These are phyloP conservation scores for Kodamaea arcana DNA, from an alignment of 1,139 yeast species.

Conservation along the genomic window DNA sequence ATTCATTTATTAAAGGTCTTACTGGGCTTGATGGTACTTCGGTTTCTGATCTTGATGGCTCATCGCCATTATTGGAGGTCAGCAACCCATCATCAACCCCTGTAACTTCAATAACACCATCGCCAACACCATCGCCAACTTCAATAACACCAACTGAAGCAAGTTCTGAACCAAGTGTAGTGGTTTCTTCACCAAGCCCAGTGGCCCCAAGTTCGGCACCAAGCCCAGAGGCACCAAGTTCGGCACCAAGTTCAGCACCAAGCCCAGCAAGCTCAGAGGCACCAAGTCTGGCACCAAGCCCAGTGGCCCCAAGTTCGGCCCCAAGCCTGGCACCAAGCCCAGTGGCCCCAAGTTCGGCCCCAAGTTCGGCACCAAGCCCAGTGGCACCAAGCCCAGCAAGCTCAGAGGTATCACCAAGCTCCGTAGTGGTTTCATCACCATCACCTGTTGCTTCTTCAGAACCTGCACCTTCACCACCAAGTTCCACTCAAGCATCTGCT, in stretches of 20 bases:
- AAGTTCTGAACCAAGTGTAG: too few relatives aligned
- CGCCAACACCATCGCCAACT: too few relatives aligned
- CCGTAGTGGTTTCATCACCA: not conserved
- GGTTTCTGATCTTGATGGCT: too few relatives aligned
- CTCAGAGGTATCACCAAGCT: not conserved
- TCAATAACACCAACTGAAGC: too few relatives aligned
- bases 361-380: not conserved
- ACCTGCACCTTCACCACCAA: not conserved
- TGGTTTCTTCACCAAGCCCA: not conserved
- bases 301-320: not conserved
- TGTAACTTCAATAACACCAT: too few relatives aligned
- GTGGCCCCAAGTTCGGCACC: not conserved
- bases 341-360: not conserved
- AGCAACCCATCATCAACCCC: too few relatives aligned
- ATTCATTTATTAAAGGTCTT: too few relatives aligned
- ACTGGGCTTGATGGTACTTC: too few relatives aligned
- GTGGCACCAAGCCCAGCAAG: not conserved
- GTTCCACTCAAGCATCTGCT: slow-evolving; percentile 2
- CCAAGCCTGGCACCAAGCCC: not conserved
- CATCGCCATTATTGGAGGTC: too few relatives aligned
- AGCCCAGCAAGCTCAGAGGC: not conserved
- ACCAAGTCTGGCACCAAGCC: not conserved
- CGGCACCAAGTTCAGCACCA: not conserved
- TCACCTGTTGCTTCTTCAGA: not conserved
- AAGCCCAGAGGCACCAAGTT: too few relatives aligned